phyloP scores from a whole-genome alignment of 495 filamentous ascomycete species.

The Xylaria longipes region DNA sequence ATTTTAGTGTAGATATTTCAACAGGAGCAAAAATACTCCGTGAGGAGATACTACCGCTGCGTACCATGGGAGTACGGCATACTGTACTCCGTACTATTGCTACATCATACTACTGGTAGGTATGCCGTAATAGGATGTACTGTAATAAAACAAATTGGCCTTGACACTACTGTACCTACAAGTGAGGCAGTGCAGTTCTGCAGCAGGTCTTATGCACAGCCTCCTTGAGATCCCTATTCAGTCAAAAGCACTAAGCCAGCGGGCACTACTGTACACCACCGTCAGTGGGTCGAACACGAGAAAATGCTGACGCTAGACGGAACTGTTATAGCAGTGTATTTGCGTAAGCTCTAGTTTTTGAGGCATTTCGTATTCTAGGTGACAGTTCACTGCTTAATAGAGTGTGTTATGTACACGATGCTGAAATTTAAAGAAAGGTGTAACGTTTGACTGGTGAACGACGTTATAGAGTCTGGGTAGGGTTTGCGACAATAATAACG shows the following conservation, averaged over 20 bases:
- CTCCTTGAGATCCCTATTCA: background rate
- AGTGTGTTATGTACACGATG: background rate
- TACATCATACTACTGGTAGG: background rate
- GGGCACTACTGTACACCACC: too few species aligned
- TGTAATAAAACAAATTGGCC: constrained; percentile 11
- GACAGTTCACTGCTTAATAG: background rate
- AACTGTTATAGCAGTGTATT: background rate
- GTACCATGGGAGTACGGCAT: background rate
- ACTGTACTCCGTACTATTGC: background rate
- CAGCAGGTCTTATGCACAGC: constrained; percentile 8
- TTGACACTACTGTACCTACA: background rate
- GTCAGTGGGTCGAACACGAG: constrained; percentile 14
- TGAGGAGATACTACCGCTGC: background rate
- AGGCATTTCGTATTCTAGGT: background rate
- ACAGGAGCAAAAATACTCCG: background rate
- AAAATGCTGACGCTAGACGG: constrained; percentile 8
- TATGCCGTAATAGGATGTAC: background rate
- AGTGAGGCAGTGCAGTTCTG: constrained; percentile 10
- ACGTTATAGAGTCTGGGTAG: background rate
- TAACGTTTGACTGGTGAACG: background rate
- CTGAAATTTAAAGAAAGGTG: background rate
- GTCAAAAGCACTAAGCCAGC: background rate
- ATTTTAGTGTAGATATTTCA: background rate
- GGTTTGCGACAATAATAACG: background rate
- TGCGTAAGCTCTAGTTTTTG: background rate